Percentiles rank a stretch among this genome's conserved stretches.
These are phyloP conservation scores for Podaxis mareebaensis DNA, from an alignment of 768 basidiomycete species.

Conservation along the genomic window DNA sequence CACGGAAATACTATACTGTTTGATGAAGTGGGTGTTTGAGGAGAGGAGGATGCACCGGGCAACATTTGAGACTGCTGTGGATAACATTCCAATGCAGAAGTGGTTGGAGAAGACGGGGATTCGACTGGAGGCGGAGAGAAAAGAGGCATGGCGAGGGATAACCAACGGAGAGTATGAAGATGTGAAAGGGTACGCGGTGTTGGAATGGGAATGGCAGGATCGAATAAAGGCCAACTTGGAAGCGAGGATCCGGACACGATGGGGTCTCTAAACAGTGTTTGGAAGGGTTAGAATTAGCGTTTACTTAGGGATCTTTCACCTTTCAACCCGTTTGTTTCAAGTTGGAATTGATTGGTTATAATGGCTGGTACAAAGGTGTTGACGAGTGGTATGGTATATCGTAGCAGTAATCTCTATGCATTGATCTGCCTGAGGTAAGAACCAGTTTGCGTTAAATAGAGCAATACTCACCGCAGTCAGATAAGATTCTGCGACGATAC, in stretches of 20 bases:
- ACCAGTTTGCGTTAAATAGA: background rate
- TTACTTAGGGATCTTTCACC: background rate
- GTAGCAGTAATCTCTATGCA: conserved; percentile 27
- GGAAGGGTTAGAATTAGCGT: background rate
- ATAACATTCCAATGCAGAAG: conserved; percentile 44
- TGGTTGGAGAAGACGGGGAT: conserved; percentile 46
- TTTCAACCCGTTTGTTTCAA: background rate
- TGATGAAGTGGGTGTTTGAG: conserved; percentile 43
- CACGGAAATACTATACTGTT: conserved; percentile 43
- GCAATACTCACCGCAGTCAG: conserved; percentile 71
- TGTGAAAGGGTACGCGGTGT: conserved; percentile 41
- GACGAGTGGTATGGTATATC: conserved; percentile 15
- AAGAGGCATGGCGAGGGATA: conserved; percentile 40
- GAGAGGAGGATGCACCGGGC: conserved; percentile 41
- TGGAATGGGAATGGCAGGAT: conserved; percentile 43
- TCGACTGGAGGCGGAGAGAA: conserved; percentile 36
- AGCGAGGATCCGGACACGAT: conserved; percentile 22
- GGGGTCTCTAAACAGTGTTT: background rate
- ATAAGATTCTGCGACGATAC: conserved; percentile 97
- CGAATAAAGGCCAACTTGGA: conserved; percentile 34
- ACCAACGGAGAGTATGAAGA: conserved; percentile 35
- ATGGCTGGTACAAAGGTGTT: conserved; percentile 10
- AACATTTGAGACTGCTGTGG: conserved; percentile 39
- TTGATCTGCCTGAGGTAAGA: conserved; percentile 34
- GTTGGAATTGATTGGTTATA: conserved; percentile 8